Base-by-base conservation (phyloP, 2,329 filamentous ascomycete genomes). In the Fusarium acutatum region DNA sequence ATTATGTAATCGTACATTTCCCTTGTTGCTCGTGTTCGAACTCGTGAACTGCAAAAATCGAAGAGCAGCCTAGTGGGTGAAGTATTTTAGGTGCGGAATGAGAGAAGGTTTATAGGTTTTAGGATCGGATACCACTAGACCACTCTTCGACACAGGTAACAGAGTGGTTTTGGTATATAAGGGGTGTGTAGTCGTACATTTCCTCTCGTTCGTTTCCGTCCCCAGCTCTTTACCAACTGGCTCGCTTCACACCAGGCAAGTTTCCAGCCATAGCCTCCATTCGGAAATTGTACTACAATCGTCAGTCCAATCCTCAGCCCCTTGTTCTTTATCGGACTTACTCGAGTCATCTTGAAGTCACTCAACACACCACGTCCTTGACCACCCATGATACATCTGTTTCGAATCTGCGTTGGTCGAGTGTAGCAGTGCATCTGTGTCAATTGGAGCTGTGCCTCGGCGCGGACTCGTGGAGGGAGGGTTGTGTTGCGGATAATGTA, bases 361-460 rank as follows among this genome's bases (percentile, higher is more conserved):
- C 94, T 91, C 75, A 98, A 88, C n/a, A 99, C 88, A 92, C 95
- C 94, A 76, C 94, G 89, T 24, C 92, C 92, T 82, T 94, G 95
- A n/a, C 96, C 96, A 75, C 95, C 95, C 81, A 96, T 89, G 60
- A 97, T 92, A 86, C 96, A 99, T 76, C 96, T 88, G 84, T 98
- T 98, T 82, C 93, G 92, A 82, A 99, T 95, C 87, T 98, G 95
- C 56, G 96, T 97, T 66, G 94, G 91, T 69, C 95, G 89, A 40
- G 96, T 98, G 84, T 98, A 98, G 86, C 90, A 91, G 86, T 98
- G 95, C 96, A 98, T 98, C 84, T 97, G 93, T 7, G 93, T 91
- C 75, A 99, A 88, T 84, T 98, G 92, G 64, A 99, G 90, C 86
- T 98, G 96, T 46, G 96, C 96, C 82, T 97, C 93, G 71, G 94